Conservation (phyloP, 2,329 filamentous ascomycete species). For the Apiospora rasikravindrae region DNA sequence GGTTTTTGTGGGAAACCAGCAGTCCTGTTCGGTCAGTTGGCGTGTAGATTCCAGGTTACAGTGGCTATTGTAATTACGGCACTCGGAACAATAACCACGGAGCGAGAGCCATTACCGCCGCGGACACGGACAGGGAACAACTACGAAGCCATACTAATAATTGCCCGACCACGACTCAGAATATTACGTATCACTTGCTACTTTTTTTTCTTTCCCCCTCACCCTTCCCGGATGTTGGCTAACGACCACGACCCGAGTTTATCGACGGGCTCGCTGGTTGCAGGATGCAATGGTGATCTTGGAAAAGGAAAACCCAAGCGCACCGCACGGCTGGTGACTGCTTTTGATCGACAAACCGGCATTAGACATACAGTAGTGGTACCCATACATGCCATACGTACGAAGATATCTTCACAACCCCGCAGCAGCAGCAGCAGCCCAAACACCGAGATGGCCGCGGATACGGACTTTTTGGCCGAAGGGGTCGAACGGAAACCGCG, state of each 20-base stretch:
- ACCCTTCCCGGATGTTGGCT: neutral
- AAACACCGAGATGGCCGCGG: neutral
- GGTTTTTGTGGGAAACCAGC: slow-evolving; percentile 6
- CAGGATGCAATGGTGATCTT: slow-evolving; percentile 3
- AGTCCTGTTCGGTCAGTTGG: neutral
- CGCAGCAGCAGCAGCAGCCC: neutral
- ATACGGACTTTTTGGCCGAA: neutral
- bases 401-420: slow-evolving; percentile 1
- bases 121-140: neutral
- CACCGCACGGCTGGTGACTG: neutral
- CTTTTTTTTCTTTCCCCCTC: neutral
- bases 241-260: neutral
- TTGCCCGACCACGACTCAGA: neutral
- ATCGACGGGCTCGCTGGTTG: slow-evolving; percentile 1
- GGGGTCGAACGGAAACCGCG: neutral
- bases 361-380: neutral
- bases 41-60: neutral
- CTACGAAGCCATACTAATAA: neutral
- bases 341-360: slow-evolving; percentile 4
- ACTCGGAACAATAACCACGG: slow-evolving; percentile 8
- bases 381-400: neutral
- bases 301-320: neutral
- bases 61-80: slow-evolving; percentile 4
- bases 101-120: neutral
- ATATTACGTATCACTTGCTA: slow-evolving; percentile 13